These are phyloP conservation scores for Eucalyptus camaldulensis DNA, from an alignment of 345 rosid genomes.

Conservation along the genomic window DNA sequence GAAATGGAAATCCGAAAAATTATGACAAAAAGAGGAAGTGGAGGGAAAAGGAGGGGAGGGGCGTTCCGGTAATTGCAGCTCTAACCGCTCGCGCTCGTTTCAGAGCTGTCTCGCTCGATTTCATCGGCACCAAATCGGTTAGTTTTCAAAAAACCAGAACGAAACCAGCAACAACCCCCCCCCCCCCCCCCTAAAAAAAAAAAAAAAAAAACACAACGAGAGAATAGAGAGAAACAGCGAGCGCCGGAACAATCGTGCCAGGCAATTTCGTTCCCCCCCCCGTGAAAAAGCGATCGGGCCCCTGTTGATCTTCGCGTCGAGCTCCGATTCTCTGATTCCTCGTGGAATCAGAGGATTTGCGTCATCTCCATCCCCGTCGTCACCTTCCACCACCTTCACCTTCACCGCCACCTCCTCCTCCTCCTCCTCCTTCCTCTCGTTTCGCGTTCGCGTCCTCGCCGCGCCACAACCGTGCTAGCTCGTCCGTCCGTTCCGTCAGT, in stretches of 20 bases:
- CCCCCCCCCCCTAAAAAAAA: neutral
- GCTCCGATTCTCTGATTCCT: slow-evolving; percentile 63
- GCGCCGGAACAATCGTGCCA: neutral
- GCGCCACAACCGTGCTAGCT: neutral
- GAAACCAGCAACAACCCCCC: too few species aligned
- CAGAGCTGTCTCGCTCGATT: neutral
- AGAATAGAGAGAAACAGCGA: neutral
- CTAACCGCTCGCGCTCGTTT: neutral
- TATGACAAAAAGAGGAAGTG: neutral
- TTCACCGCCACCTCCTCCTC: neutral
- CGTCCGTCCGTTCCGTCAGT: neutral
- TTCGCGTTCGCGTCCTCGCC: neutral
- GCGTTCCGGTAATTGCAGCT: neutral
- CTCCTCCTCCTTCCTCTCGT: too few species aligned
- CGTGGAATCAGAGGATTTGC: slow-evolving; percentile 63
- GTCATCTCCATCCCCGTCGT: neutral
- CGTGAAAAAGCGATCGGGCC: neutral
- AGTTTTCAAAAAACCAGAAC: neutral
- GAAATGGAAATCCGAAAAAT: neutral
- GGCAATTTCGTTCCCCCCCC: neutral
- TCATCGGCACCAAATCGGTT: neutral
- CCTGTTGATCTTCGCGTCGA: neutral
- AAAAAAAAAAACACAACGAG: neutral
- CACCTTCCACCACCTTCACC: neutral
- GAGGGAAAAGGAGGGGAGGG: neutral